Conservation (phyloP, 1,284 basidiomycete genomes). For the Malassezia restricta region DNA sequence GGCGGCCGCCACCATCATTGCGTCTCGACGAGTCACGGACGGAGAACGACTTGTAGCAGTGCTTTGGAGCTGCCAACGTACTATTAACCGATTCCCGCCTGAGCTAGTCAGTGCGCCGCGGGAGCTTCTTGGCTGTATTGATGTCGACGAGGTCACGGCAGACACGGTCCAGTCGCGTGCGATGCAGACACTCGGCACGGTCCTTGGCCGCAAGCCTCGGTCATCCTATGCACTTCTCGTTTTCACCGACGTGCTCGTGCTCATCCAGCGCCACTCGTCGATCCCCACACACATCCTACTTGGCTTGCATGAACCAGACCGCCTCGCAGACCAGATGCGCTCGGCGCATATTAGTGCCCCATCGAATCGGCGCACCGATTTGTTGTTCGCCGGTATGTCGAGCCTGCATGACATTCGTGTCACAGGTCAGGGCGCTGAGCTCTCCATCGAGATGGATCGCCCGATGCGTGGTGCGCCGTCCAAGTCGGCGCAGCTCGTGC, state of each 20-base stretch:
- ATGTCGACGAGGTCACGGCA: slow-evolving; percentile 61
- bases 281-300: slow-evolving; percentile 62
- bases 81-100: slow-evolving; percentile 76
- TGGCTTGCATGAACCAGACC: slow-evolving; percentile 73
- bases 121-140: slow-evolving; percentile 80
- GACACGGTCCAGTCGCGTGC: background rate
- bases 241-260: slow-evolving; percentile 85
- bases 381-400: slow-evolving; percentile 6
- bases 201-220: slow-evolving; percentile 2
- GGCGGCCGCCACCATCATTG: slow-evolving; percentile 76
- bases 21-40: slow-evolving; percentile 80
- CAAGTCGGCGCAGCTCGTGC: slow-evolving; percentile 56
- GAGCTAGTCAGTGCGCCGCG: slow-evolving; percentile 55
- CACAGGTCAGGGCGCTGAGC: background rate
- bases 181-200: slow-evolving; percentile 5
- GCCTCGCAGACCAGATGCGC: slow-evolving; percentile 50
- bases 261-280: slow-evolving; percentile 70
- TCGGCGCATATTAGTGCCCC: slow-evolving; percentile 4
- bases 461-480: slow-evolving; percentile 51
- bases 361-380: background rate
- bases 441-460: background rate
- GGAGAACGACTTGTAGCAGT: slow-evolving; percentile 77
- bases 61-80: slow-evolving; percentile 71
- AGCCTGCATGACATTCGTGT: slow-evolving; percentile 1
- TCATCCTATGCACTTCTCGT: slow-evolving; percentile 57